Conservation (phyloP, 2,329 filamentous ascomycete species). For the Aspergillus fijiensis region DNA sequence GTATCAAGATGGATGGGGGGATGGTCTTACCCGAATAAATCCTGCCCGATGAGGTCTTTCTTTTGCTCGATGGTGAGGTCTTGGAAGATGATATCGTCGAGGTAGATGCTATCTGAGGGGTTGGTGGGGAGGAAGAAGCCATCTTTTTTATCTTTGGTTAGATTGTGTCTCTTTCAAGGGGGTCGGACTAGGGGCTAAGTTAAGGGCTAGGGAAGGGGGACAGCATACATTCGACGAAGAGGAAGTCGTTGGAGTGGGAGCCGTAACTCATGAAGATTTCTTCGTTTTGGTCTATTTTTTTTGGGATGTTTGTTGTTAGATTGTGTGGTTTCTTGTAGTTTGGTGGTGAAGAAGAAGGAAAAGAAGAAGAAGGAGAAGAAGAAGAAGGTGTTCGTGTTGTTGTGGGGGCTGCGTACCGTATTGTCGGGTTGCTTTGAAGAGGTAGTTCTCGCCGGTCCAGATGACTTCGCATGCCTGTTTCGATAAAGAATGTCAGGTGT, state of each 20-base stretch:
- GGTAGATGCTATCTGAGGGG: constrained; percentile 32
- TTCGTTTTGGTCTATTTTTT: constrained; percentile 33
- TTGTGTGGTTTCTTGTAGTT: background rate
- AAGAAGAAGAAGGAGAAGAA: no score
- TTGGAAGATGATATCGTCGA: constrained; percentile 37
- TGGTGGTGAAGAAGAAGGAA: no score
- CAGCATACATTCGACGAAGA: constrained; percentile 37
- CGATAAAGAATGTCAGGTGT: background rate
- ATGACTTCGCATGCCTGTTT: constrained; percentile 28
- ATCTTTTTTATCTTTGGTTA: constrained; percentile 24
- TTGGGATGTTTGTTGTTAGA: background rate
- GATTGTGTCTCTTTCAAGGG: no score
- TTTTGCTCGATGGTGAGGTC: constrained; percentile 23
- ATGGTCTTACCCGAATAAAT: constrained; percentile 27
- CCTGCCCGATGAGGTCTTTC: constrained; percentile 23
- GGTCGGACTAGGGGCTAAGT: background rate
- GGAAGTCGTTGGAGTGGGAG: constrained; percentile 38
- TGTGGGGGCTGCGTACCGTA: constrained; percentile 24
- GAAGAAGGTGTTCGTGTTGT: background rate
- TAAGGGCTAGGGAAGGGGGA: background rate
- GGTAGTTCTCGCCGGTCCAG: constrained; percentile 28
- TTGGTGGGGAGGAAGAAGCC: constrained; percentile 38
- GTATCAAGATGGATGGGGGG: no score
- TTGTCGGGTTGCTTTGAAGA: constrained; percentile 24
- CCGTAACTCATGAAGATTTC: constrained; percentile 42